Evolutionary conservation across 2,329 filamentous ascomycete species (phyloP).

Genomic region (Cordyceps cateniannulata): DNA sequence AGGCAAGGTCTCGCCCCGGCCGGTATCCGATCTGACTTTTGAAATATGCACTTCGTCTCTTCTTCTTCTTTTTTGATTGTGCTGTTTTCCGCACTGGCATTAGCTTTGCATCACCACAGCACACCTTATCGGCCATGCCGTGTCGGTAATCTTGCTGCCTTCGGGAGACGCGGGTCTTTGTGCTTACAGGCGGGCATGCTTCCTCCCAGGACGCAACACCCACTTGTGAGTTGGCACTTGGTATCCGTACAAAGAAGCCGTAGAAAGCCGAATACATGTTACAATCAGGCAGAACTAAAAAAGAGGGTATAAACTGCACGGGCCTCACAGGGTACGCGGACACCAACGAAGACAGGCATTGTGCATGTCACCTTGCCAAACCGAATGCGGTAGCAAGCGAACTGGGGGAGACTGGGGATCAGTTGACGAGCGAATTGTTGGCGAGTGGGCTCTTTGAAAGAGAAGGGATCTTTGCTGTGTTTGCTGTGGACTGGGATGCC

Average conservation of each 20-base stretch:
- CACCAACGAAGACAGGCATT: not conserved
- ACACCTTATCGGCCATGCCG: slow-evolving; percentile 9
- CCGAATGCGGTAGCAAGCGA: not conserved
- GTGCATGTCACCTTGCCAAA: not conserved
- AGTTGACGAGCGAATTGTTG: not conserved
- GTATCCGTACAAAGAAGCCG: not conserved
- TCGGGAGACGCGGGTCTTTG: not conserved
- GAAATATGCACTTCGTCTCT: not conserved
- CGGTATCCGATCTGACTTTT: slow-evolving; percentile 6
- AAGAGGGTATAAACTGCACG: not conserved
- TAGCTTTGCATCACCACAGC: not conserved
- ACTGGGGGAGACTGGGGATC: not conserved
- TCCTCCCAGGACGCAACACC: not conserved
- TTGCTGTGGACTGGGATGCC: not conserved
- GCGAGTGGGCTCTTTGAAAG: not conserved
- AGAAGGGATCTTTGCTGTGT: not conserved
- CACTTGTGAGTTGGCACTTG: not conserved
- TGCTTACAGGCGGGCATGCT: not conserved
- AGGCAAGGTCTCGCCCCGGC: not conserved
- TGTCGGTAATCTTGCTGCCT: slow-evolving; percentile 5
- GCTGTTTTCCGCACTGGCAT: not conserved
- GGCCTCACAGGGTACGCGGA: slow-evolving; percentile 1
- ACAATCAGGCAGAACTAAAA: not conserved
- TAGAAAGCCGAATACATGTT: not conserved
- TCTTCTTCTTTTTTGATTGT: not conserved